phyloP scores from a whole-genome alignment of 768 basidiomycete genomes.

The Gymnopilus dilepis region DNA sequence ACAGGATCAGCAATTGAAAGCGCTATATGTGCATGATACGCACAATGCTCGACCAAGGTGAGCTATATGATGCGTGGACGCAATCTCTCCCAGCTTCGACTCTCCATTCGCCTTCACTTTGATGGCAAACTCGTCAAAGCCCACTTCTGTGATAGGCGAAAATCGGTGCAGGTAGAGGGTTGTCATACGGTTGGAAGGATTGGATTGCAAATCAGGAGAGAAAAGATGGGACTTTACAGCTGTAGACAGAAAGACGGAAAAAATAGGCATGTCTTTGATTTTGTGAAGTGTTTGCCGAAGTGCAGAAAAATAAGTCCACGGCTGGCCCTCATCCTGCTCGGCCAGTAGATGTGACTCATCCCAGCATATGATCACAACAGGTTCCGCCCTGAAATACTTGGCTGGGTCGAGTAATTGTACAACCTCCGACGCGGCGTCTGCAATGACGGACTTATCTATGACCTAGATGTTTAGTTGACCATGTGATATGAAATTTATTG shows the following conservation, averaged over 20 bases:
- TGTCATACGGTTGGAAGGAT: no score
- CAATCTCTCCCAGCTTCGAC: slow-evolving; percentile 18
- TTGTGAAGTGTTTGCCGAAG: slow-evolving; percentile 6
- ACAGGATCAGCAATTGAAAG: background rate
- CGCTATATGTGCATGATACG: slow-evolving; percentile 9
- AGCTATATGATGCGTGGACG: slow-evolving; percentile 24
- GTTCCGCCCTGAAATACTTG: background rate
- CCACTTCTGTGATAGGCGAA: slow-evolving; percentile 25
- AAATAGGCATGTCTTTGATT: slow-evolving; percentile 18
- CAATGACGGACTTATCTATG: background rate
- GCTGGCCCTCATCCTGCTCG: background rate
- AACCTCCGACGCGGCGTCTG: background rate
- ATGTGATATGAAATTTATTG: background rate
- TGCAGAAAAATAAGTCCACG: background rate
- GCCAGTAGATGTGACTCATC: background rate
- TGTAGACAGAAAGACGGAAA: slow-evolving; percentile 30
- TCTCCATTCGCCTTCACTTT: background rate
- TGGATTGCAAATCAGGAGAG: slow-evolving; percentile 7
- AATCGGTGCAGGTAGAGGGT: background rate
- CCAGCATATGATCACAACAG: background rate
- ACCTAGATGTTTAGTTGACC: background rate
- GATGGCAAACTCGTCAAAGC: slow-evolving; percentile 31
- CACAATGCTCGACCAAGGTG: slow-evolving; percentile 32
- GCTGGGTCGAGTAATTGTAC: background rate
- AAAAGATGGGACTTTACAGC: slow-evolving; percentile 23